These are phyloP conservation scores for Candida dendrica DNA, from an alignment of 805 yeast species.

Conservation along the genomic window DNA sequence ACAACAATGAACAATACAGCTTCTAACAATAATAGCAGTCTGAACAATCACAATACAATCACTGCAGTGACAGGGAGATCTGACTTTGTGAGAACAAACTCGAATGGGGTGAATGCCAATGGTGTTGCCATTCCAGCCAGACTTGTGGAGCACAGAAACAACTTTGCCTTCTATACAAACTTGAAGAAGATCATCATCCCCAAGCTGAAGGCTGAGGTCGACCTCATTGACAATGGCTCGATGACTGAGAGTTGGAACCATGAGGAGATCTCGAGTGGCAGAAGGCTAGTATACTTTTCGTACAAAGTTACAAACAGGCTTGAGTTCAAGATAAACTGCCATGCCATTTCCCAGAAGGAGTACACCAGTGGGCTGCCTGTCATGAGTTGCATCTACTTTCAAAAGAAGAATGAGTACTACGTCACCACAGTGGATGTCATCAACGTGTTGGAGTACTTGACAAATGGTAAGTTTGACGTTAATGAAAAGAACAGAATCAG, in stretches of 20 bases:
- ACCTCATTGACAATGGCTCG: neutral
- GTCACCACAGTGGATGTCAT: constrained; percentile 65
- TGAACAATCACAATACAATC: too few relatives aligned
- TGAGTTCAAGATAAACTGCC: constrained; percentile 28
- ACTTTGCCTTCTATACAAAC: neutral
- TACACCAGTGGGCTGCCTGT: constrained; percentile 35
- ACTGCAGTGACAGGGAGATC: too few relatives aligned
- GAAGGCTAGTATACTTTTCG: constrained; percentile 43
- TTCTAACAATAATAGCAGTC: too few relatives aligned
- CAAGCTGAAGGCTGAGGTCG: neutral
- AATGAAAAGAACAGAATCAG: constrained; percentile 68
- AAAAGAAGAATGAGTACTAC: constrained; percentile 36
- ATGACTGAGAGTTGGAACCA: constrained; percentile 41
- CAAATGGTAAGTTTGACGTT: constrained; percentile 46
- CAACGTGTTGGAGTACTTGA: constrained; percentile 46
- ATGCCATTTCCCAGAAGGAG: constrained; percentile 28
- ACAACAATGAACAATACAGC: too few relatives aligned
- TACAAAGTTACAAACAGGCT: neutral
- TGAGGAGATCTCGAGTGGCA: constrained; percentile 31
- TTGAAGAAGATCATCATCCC: neutral
- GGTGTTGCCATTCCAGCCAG: neutral
- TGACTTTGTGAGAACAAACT: too few relatives aligned
- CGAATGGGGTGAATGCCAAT: neutral
- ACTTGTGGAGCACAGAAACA: neutral
- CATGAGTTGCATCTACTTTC: constrained; percentile 55